Evolutionary conservation across 352 stramenopile genomes (phyloP), one percentile per base, ranked within the genome.

Genomic region (Globisporangium takayamanum): DNA sequence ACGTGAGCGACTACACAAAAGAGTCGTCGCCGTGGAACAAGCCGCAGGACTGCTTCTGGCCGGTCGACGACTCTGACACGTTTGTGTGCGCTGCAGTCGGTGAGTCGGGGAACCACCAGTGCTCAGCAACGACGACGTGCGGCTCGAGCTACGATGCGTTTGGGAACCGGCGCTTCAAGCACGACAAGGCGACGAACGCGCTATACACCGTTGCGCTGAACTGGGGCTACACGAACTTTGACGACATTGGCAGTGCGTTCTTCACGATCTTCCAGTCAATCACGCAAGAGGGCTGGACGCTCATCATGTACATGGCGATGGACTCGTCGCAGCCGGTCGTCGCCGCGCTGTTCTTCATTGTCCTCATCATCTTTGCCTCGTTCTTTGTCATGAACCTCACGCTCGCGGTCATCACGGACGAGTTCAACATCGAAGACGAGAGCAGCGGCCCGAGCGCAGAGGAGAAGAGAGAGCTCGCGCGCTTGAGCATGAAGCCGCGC

Each of bases 321-420:
- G 65, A 85, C 53, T 72, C 76, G 15, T 78, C 76, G 8, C 63
- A 76, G 42, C 66, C 91, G 55, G 39, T 85, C 7, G 53, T 95
- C 2, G 87, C 62, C 7, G 71, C 76, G 2, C 42, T 97, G 0
- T 97, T 95, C 63, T 98, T 98, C 59, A 72, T 95, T n/a, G 60
- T 79, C 2, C 66, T 98, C 1, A 85, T 98, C 25, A 87, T 97
- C 46, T 94, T 97, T 39, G 94, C 87, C 20, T 89, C 85, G 0
- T 97, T 97, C 58, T 97, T 98, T 62, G 73, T 97, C n/a, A 89
- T 98, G 68, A 97, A 98, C 60, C 67, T 98, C 26, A 88, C 86
- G 8, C 76, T 98, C 18, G 92, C 91, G 10, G 92, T 98, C 52
- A 92, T 98, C 66, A 94, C 82, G 18, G 84, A 96, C 20, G 84